These are phyloP conservation scores for Metschnikowia chrysomelidarum DNA, from an alignment of 805 yeast species.

Conservation along the genomic window DNA sequence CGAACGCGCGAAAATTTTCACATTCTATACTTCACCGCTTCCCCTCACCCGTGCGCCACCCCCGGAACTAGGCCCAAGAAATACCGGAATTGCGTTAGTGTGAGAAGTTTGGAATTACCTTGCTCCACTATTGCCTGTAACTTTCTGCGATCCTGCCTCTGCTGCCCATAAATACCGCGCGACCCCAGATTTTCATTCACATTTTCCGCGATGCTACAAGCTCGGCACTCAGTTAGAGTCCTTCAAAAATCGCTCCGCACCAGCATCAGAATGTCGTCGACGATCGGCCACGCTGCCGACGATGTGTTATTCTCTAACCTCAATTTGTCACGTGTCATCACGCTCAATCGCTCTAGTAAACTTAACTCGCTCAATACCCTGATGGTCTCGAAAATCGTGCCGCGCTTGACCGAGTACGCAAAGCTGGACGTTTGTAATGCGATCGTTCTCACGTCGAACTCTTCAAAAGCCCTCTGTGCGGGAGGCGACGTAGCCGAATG, in stretches of 20 bases:
- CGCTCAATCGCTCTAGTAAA: slow-evolving; percentile 77
- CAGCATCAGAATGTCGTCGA: slow-evolving; percentile 21
- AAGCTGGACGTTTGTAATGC: slow-evolving; percentile 64
- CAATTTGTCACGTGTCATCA: slow-evolving; percentile 67
- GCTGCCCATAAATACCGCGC: slow-evolving; percentile 16
- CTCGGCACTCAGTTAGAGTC: slow-evolving; percentile 10
- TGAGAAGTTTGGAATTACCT: no score
- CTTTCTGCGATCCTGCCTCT: not conserved
- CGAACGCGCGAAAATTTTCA: slow-evolving; percentile 17
- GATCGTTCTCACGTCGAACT: slow-evolving; percentile 62
- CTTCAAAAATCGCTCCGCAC: slow-evolving; percentile 2
- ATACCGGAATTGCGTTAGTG: no score
- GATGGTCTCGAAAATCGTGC: slow-evolving; percentile 71
- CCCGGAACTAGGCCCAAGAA: slow-evolving; percentile 9
- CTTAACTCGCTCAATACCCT: slow-evolving; percentile 78
- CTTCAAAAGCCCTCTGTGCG: slow-evolving; percentile 82
- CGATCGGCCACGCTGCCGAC: slow-evolving; percentile 28
- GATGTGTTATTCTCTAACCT: slow-evolving; percentile 65
- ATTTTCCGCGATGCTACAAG: slow-evolving; percentile 13
- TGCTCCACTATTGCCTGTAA: slow-evolving; percentile 2
- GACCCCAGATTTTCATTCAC: slow-evolving; percentile 8
- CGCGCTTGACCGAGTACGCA: slow-evolving; percentile 73
- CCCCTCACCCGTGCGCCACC: slow-evolving; percentile 12
- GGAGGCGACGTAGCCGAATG: slow-evolving; percentile 94
- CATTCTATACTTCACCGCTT: slow-evolving; percentile 4